These are phyloP conservation scores for Ballota nigra DNA, from an alignment of 257 asterid species.

Conservation along the genomic window DNA sequence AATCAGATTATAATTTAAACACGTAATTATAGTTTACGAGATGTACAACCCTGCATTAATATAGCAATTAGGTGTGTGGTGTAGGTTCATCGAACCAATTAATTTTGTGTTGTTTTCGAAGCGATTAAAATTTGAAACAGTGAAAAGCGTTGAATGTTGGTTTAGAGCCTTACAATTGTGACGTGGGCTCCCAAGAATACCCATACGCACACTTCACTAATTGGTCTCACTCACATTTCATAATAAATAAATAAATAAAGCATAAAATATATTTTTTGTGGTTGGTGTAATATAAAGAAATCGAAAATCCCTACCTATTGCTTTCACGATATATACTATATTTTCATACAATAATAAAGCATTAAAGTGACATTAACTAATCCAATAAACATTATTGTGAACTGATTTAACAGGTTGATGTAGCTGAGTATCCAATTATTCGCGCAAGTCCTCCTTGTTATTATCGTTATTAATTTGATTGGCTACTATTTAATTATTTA, in stretches of 20 bases:
- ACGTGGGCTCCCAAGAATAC: neutral
- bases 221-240: slow-evolving; percentile 3
- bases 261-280: neutral
- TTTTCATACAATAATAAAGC: neutral
- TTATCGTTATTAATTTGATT: neutral
- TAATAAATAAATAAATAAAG: neutral
- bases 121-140: neutral
- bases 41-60: neutral
- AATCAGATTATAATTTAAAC: too few species aligned
- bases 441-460: too few species aligned
- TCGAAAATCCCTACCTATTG: neutral
- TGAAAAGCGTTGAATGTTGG: neutral
- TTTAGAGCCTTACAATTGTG: neutral
- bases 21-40: too few species aligned
- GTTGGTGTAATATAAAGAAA: neutral
- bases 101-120: too few species aligned
- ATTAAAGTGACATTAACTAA: neutral
- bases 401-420: slow-evolving; percentile 9
- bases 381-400: slow-evolving; percentile 5
- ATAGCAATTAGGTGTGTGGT: neutral
- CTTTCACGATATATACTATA: neutral
- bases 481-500: neutral
- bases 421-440: neutral
- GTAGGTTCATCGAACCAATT: slow-evolving; percentile 1
- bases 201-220: neutral